phyloP scores from a whole-genome alignment of 1,139 yeast species.

The Sugiyamaella castrensis region DNA sequence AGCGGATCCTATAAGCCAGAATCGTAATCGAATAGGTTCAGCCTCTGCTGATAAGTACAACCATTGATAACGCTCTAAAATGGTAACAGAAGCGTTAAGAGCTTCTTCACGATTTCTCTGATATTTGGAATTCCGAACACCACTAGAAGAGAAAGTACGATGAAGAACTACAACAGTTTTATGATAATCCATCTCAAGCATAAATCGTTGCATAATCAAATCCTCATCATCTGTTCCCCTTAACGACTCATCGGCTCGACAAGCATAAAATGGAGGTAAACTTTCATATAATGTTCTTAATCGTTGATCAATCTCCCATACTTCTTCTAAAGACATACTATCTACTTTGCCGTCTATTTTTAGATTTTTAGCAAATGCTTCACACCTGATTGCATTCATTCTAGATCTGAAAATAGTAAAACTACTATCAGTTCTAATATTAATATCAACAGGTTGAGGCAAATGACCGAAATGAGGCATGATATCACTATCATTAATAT shows the following conservation, averaged over 20 bases:
- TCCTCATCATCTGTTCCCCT: slow-evolving; percentile 27
- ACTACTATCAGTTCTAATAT: slow-evolving; percentile 27
- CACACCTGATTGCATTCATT: slow-evolving; percentile 21
- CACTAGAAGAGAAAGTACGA: slow-evolving; percentile 31
- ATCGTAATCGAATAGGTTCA: slow-evolving; percentile 22
- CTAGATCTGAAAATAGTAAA: slow-evolving; percentile 25
- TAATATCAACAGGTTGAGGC: slow-evolving; percentile 20
- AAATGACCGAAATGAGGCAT: slow-evolving; percentile 20
- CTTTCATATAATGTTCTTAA: slow-evolving; percentile 26
- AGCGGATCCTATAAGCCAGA: slow-evolving; percentile 25
- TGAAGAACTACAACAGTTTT: slow-evolving; percentile 35
- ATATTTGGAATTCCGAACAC: slow-evolving; percentile 19
- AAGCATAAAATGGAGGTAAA: slow-evolving; percentile 26
- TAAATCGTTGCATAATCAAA: slow-evolving; percentile 32
- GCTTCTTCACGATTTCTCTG: slow-evolving; percentile 31
- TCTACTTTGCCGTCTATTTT: slow-evolving; percentile 20
- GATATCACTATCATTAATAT: slow-evolving; percentile 30
- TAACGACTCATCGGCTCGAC: slow-evolving; percentile 25
- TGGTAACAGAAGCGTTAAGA: slow-evolving; percentile 31
- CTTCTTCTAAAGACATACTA: slow-evolving; percentile 23
- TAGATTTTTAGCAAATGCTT: slow-evolving; percentile 18
- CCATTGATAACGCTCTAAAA: slow-evolving; percentile 34
- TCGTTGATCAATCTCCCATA: slow-evolving; percentile 29
- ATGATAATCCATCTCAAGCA: slow-evolving; percentile 34
- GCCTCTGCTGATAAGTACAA: slow-evolving; percentile 30